Base-by-base conservation (phyloP, 2,329 filamentous ascomycete species). In the Aspergillus novofumigatus region DNA sequence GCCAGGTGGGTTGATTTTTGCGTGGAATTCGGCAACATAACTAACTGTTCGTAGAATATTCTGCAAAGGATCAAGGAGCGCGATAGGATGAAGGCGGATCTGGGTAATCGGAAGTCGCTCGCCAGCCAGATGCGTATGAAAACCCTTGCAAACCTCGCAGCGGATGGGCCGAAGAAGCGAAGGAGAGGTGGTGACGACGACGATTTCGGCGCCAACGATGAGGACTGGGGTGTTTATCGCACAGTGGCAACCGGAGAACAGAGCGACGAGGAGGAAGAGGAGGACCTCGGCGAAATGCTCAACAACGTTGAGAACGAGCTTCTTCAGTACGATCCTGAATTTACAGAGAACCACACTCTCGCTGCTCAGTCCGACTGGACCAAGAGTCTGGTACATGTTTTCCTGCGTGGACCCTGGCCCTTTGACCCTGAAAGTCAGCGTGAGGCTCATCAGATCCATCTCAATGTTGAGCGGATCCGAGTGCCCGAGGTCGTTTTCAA, bases 61-160 rank as follows among this genome's bases (percentile, higher is more conserved):
- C 82, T 89, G 7, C 80, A 91, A 67, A 91, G 86, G 74, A 95
- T 99, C 74, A 97, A 96, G 74, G 93, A 97, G 65, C 88, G 92
- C 53, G 92, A 97, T 68, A 86, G 92, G 20, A 83, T 97, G 59
- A 97, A 96, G 77, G 91, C 92, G 47, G 94, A 99, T 69, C 84
- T 97, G 1, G 92, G 93, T 56, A 97, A 97, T 75, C 90, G 94
- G 69, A 99, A 99, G 75, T 97, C 92, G 0, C 86, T 97, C 21
- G 94, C 94, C 8, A 94, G 90, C 56, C 93, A 97, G 74, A 95
- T 96, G 77, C 90, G 94, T 61, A 99, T 99, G 94, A 97, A 97
- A 78, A 93, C 88, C 52, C 92, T 99, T 57, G 94, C 94, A 58
- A 97, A 96, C 69, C 86, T 99, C 1, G 94, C 94, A 3, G 92